These are phyloP conservation scores for Linnemannia elongata DNA, from an alignment of 192 early-diverging fungal species.

Conservation along the genomic window DNA sequence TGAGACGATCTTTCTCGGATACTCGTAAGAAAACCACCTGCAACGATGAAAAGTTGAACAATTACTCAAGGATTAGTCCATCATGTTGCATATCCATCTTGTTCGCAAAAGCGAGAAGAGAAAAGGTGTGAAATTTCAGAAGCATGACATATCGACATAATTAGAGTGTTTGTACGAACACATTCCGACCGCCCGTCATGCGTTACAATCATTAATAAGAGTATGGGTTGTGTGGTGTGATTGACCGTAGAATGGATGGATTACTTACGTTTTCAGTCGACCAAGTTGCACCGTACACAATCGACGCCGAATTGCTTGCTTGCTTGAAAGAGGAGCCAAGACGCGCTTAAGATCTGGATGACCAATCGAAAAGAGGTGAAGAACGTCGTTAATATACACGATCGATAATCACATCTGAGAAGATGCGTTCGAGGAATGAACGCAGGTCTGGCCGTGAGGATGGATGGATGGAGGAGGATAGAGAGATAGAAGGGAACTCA, in stretches of 20 bases:
- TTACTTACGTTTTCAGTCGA: constrained; percentile 3
- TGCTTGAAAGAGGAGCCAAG: neutral
- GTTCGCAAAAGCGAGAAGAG: neutral
- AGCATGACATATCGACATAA: constrained; percentile 60
- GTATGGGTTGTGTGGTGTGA: neutral
- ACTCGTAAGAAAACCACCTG: too few species aligned
- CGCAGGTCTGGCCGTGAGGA: neutral
- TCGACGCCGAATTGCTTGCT: neutral
- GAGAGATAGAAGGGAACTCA: constrained; percentile 34
- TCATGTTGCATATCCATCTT: neutral
- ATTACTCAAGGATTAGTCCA: neutral
- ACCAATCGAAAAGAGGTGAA: neutral
- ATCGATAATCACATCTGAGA: neutral
- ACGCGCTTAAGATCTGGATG: neutral
- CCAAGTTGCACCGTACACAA: neutral
- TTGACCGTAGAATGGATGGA: neutral
- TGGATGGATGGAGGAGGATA: neutral
- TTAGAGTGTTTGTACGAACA: constrained; percentile 59
- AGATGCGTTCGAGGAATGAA: neutral
- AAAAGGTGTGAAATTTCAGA: constrained; percentile 41
- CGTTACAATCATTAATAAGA: constrained; percentile 58
- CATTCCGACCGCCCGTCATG: constrained; percentile 62
- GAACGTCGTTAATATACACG: neutral
- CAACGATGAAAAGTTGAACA: neutral
- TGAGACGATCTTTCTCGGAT: too few species aligned